Evolutionary conservation across 257 asterid genomes (phyloP).

Genomic region (Datura wrightii): DNA sequence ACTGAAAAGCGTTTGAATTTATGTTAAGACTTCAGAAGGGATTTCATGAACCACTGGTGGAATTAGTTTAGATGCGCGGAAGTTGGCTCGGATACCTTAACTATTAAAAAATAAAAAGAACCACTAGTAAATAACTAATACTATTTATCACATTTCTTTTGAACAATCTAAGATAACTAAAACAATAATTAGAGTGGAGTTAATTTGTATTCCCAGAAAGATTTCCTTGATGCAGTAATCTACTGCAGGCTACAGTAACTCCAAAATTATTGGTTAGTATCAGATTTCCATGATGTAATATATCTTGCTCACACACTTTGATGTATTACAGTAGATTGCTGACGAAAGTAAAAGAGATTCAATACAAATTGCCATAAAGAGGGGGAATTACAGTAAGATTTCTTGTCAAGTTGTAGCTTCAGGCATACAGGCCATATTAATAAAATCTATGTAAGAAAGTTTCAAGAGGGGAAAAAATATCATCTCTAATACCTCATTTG

Average conservation of each 20-base stretch:
- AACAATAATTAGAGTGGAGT: not conserved
- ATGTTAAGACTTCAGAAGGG: too few species aligned
- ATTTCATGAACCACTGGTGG: too few species aligned
- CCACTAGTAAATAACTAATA: not conserved
- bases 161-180: not conserved
- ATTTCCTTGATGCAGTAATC: not conserved
- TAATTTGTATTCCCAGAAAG: not conserved
- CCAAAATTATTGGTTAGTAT: not conserved
- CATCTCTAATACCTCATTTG: too few species aligned
- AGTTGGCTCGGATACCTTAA: too few species aligned
- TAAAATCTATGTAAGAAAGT: not conserved
- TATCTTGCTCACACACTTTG: too few species aligned
- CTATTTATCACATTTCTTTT: not conserved
- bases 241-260: not conserved
- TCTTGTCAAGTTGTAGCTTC: constrained; percentile 5
- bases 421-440: not conserved
- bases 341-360: not conserved
- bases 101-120: too few species aligned
- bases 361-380: not conserved
- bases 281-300: not conserved
- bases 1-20: too few species aligned
- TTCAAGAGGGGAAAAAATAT: not conserved
- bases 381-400: not conserved
- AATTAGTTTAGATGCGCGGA: too few species aligned
- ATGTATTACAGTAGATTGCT: not conserved